Conservation (phyloP, 116 monocot species). For the Cymodocea nodosa region DNA sequence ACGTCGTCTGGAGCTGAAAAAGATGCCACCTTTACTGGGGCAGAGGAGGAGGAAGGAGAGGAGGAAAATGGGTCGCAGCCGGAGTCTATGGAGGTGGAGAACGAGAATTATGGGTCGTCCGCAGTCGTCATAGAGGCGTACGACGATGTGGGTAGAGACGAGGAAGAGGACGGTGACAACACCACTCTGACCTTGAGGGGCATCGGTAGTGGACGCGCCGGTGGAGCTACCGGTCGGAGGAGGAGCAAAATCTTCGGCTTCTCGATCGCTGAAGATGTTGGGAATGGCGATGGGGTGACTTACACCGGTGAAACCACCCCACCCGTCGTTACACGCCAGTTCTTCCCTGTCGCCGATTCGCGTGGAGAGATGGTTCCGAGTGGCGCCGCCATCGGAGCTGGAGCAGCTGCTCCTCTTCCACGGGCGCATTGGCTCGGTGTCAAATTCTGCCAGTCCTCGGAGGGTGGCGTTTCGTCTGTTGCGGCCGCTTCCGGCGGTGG, state of each 20-base stretch:
- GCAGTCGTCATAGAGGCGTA: constrained; percentile 16
- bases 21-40: neutral
- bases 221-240: neutral
- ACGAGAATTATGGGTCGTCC: constrained; percentile 13
- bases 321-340: constrained; percentile 40
- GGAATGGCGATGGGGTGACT: neutral
- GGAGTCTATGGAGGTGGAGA: neutral
- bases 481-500: neutral
- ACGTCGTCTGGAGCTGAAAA: neutral
- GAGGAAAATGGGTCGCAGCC: constrained; percentile 3
- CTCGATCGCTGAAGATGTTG: neutral
- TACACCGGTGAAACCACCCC: neutral
- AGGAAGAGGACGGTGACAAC: constrained; percentile 3
- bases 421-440: constrained; percentile 40
- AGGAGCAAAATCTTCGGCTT: constrained; percentile 20
- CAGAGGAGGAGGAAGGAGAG: neutral
- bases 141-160: constrained; percentile 4
- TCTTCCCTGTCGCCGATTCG: constrained; percentile 32
- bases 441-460: constrained; percentile 23
- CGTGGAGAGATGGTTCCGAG: neutral
- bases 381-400: neutral
- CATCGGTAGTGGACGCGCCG: neutral
- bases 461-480: neutral
- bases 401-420: constrained; percentile 5
- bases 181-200: constrained; percentile 1